Percentiles rank a stretch among this genome's conserved stretches.
Conservation (phyloP, 768 basidiomycete genomes). For the Pleurotus salmoneostramineus region DNA sequence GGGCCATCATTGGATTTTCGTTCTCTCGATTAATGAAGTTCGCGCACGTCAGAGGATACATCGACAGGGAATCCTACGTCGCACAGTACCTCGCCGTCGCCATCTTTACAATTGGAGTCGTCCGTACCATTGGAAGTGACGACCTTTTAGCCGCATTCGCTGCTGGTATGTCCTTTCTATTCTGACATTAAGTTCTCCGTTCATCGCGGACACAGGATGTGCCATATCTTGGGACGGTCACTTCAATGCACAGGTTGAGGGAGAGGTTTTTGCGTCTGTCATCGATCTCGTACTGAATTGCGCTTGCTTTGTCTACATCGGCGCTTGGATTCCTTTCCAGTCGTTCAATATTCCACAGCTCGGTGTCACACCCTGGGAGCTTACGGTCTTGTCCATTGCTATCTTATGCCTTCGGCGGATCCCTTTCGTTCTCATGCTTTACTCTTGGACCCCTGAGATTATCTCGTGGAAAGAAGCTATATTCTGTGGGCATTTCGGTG, state of each 20-base stretch:
- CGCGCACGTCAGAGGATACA: constrained; percentile 55
- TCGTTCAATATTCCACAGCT: constrained; percentile 52
- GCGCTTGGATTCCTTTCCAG: constrained; percentile 80
- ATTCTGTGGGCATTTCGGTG: constrained; percentile 91
- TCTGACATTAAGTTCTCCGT: background rate
- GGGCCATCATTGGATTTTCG: constrained; percentile 46
- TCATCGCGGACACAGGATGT: constrained; percentile 44
- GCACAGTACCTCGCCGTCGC: constrained; percentile 79
- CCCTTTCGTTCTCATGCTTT: constrained; percentile 72
- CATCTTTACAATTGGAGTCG: constrained; percentile 74
- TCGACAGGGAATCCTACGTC: constrained; percentile 83
- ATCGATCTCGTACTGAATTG: constrained; percentile 86
- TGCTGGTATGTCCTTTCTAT: constrained; percentile 42
- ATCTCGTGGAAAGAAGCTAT: constrained; percentile 79
- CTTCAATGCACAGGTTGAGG: constrained; percentile 79
- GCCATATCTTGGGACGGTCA: constrained; percentile 92
- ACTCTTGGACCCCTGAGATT: constrained; percentile 87
- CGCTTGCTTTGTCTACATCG: constrained; percentile 79
- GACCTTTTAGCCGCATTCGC: constrained; percentile 90
- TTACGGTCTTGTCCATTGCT: constrained; percentile 61
- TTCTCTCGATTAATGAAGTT: constrained; percentile 76
- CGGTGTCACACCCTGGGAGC: constrained; percentile 66
- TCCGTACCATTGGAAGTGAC: constrained; percentile 77
- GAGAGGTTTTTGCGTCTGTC: constrained; percentile 85
- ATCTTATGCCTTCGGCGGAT: constrained; percentile 79